phyloP scores from a whole-genome alignment of 352 stramenopile genomes.

The Globisporangium paroecandrum region DNA sequence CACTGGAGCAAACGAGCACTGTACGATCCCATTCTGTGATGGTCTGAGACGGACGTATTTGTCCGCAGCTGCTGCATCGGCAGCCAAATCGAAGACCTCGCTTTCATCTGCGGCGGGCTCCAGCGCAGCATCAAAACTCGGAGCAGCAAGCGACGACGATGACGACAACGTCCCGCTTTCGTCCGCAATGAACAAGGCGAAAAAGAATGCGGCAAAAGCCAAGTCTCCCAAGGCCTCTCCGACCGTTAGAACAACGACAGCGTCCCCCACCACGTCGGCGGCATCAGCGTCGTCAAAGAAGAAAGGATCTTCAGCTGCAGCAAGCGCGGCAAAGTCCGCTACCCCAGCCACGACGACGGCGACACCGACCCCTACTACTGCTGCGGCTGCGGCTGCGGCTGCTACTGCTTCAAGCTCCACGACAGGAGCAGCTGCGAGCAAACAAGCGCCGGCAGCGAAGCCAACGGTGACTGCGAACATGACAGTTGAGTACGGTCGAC shows the following conservation, averaged over 20 bases:
- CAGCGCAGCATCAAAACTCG: conserved; percentile 12
- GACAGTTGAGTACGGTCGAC: conserved; percentile 77
- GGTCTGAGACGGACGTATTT: conserved; percentile 56
- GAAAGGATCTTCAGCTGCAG: conserved; percentile 10
- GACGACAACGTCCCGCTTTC: conserved; percentile 74
- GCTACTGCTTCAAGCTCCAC: neutral
- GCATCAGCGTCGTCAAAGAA: conserved; percentile 25
- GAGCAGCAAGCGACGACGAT: conserved; percentile 45
- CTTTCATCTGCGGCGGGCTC: conserved; percentile 16
- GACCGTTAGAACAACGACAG: conserved; percentile 13
- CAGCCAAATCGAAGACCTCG: conserved; percentile 30
- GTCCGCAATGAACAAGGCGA: conserved; percentile 62
- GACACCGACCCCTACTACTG: conserved; percentile 11
- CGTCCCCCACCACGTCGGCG: conserved; percentile 1
- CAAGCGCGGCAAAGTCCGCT: conserved; percentile 17
- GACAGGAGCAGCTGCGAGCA: conserved; percentile 19
- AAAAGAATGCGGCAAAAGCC: conserved; percentile 47
- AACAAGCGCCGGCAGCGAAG: conserved; percentile 27
- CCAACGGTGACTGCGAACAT: conserved; percentile 50
- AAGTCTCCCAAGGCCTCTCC: conserved; percentile 59
- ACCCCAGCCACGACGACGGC: conserved; percentile 13
- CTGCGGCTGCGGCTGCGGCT: conserved; percentile 8
- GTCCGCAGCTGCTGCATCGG: conserved; percentile 34
- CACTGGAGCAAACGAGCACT: conserved; percentile 59
- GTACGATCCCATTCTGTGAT: conserved; percentile 83